Evolutionary conservation across 2,329 filamentous ascomycete genomes (phyloP), one percentile per base, ranked within the genome.

Genomic region (Ilyonectria robusta): DNA sequence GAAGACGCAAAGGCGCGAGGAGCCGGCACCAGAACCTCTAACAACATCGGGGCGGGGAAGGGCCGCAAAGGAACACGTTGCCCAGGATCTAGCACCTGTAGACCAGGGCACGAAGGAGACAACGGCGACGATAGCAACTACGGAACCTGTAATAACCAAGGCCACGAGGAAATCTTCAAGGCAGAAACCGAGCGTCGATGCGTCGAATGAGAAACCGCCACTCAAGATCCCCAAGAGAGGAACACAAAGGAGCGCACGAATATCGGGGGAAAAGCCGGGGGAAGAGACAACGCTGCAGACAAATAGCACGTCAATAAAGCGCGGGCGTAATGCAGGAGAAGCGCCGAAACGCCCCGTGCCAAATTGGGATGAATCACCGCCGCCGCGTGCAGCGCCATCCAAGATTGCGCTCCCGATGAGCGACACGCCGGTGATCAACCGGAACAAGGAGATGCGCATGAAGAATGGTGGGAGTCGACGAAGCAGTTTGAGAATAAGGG

Each of bases 401-500:
- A 23, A 23, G 23, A 23, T 23, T 23, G 3, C 23, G 23, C 23
- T 23, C 23, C 23, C 23, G 4, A 23, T 23, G 3, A 23, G 23
- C 23, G 23, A 23, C 23, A 23, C 3, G 23, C 23, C 23, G 1
- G 90, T 98, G 31, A 97, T 97, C 72, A 92, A 93, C 78, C 90
- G 94, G 59, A 98, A 98, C 79, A 97, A 97, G 81, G 94, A 97
- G 78, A 93, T 98, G 89, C 89, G 95, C 70, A 93, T 93, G 73
- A 95, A 94, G 71, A 91, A 88, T 26, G 91, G 89, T 54, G 89
- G 89, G 63, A 89, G 89, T 47, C 87, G 94, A 72, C 87, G 95
- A 76, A 98, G 95, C 80, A 98, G 95, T 82, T 85, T 97, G 66
- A 94, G 94, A 4, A 90, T 97, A 86, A 88, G 96, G 70, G 96